Evolutionary conservation across 73 alveolate genomes (phyloP).

Genomic region (Symbiodinium pilosum): DNA sequence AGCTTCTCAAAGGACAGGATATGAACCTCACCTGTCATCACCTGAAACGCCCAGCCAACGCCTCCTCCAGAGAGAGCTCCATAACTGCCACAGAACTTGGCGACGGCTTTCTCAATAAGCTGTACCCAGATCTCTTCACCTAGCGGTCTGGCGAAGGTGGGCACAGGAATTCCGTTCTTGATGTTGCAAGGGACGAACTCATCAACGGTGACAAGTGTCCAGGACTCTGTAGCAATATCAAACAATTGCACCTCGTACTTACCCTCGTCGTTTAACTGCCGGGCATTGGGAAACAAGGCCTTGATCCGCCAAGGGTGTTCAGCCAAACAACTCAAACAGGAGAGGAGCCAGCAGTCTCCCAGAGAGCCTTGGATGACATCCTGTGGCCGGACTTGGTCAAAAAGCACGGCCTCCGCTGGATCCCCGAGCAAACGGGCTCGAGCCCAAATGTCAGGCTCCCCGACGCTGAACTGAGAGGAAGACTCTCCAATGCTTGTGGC

Average conservation of each 20-base stretch:
- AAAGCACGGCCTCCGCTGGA: constrained; percentile 44
- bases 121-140: constrained; percentile 71
- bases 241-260: constrained; percentile 38
- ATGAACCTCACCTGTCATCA: constrained; percentile 18
- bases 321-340: constrained; percentile 33
- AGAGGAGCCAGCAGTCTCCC: constrained; percentile 81
- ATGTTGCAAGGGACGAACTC: constrained; percentile 82
- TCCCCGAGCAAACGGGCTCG: constrained; percentile 50
- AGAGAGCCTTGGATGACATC: constrained; percentile 31
- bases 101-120: constrained; percentile 57
- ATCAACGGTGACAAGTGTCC: constrained; percentile 20
- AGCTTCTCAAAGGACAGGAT: constrained; percentile 54
- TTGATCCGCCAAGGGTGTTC: constrained; percentile 35
- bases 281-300: constrained; percentile 23
- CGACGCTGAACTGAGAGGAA: constrained; percentile 4
- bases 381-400: constrained; percentile 38
- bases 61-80: constrained; percentile 69
- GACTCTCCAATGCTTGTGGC: constrained; percentile 1
- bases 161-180: not conserved
- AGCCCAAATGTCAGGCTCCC: constrained; percentile 39
- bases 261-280: constrained; percentile 41
- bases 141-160: constrained; percentile 59
- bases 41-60: constrained; percentile 49
- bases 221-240: constrained; percentile 25
- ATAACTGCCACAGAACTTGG: constrained; percentile 74